Percentiles rank a stretch among this genome's conserved stretches.
Conservation (phyloP, 2,329 filamentous ascomycete genomes). For the Cercospora zeina region DNA sequence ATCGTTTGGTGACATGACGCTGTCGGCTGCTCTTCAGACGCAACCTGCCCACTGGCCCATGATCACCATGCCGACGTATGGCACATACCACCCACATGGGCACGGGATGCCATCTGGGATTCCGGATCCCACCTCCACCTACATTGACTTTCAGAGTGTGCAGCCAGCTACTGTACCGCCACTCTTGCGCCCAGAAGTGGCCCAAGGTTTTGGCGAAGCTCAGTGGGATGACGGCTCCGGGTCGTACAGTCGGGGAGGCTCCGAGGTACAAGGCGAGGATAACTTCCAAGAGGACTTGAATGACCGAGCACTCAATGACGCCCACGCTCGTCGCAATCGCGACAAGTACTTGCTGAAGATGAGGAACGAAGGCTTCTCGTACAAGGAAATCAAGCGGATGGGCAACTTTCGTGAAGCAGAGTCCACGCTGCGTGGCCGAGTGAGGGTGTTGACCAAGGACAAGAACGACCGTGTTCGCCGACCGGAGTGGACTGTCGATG, state of each 20-base stretch:
- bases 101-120: constrained; percentile 1
- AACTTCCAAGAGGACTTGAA: constrained; percentile 19
- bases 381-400: constrained; percentile 60
- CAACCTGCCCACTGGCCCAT: constrained; percentile 8
- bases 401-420: constrained; percentile 65
- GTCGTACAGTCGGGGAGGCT: constrained; percentile 10
- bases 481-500: constrained; percentile 62
- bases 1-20: constrained; percentile 10
- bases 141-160: not conserved
- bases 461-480: constrained; percentile 63
- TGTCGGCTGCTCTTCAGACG: not conserved
- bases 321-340: constrained; percentile 27
- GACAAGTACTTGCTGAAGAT: constrained; percentile 52
- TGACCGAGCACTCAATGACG: constrained; percentile 26
- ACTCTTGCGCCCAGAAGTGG: not conserved
- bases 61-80: not conserved
- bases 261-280: constrained; percentile 9
- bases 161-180: constrained; percentile 6
- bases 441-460: constrained; percentile 64
- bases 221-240: constrained; percentile 11
- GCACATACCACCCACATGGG: constrained; percentile 3
- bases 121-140: not conserved
- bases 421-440: constrained; percentile 70
- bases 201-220: constrained; percentile 5
- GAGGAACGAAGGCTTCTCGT: constrained; percentile 60